Evolutionary conservation across 2,329 filamentous ascomycete species (phyloP).

Genomic region (Tricladium varicosporioides): DNA sequence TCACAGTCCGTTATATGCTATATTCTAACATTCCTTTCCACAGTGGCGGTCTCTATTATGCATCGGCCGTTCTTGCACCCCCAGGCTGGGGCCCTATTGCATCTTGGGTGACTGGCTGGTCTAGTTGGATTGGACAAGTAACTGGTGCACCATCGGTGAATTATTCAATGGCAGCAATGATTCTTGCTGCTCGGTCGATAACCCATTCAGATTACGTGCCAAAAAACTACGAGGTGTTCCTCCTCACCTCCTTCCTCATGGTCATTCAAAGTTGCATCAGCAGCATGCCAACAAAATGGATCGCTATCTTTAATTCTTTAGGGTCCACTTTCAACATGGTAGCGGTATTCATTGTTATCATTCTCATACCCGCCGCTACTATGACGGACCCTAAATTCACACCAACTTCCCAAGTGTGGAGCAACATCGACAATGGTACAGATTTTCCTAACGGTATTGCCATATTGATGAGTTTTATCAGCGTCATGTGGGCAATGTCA

Average conservation of each 20-base stretch:
- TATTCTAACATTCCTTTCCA: constrained; percentile 4
- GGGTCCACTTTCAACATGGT: constrained; percentile 71
- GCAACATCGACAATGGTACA: constrained; percentile 62
- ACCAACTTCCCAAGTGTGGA: constrained; percentile 58
- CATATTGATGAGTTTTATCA: constrained; percentile 69
- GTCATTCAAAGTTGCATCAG: constrained; percentile 65
- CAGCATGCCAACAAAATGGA: constrained; percentile 68
- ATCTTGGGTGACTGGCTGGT: constrained; percentile 69
- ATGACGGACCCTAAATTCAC: constrained; percentile 50
- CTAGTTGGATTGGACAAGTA: constrained; percentile 65
- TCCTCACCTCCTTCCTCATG: constrained; percentile 66
- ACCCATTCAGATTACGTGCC: constrained; percentile 63
- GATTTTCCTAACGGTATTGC: constrained; percentile 67
- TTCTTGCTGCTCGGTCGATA: constrained; percentile 67
- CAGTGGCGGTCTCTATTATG: constrained; percentile 71
- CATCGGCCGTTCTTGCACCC: constrained; percentile 67
- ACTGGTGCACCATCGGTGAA: constrained; percentile 66
- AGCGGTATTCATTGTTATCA: constrained; percentile 60
- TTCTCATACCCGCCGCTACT: neutral
- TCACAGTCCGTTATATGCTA: neutral
- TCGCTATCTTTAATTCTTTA: constrained; percentile 67
- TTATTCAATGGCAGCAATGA: constrained; percentile 67
- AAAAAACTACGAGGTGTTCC: constrained; percentile 63
- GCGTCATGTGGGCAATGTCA: constrained; percentile 67
- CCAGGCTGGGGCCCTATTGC: constrained; percentile 64